Conservation (phyloP, 2,329 filamentous ascomycete species). For the Colletotrichum eleusines region DNA sequence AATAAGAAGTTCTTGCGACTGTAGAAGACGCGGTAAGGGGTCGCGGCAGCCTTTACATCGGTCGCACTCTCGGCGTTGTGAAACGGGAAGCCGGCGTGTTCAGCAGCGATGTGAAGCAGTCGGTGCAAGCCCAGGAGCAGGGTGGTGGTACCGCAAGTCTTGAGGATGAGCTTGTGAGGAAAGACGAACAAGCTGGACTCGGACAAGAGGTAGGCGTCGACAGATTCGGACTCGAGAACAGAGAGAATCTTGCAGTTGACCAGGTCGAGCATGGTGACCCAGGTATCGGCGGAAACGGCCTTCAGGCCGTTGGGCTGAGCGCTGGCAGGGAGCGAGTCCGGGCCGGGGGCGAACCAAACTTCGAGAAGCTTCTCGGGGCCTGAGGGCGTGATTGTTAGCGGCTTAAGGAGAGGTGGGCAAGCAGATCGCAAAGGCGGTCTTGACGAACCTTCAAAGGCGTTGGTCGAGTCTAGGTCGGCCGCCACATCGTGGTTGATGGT, state of each 20-base stretch:
- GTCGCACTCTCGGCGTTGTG: conserved; percentile 74
- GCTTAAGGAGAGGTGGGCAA: background rate
- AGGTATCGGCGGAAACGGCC: conserved; percentile 83
- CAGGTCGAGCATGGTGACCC: conserved; percentile 97
- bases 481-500: conserved; percentile 98
- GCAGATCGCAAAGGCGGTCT: conserved; percentile 36
- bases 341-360: conserved; percentile 94
- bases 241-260: conserved; percentile 99
- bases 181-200: conserved; percentile 99
- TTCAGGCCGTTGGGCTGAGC: conserved; percentile 85
- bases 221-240: conserved; percentile 89
- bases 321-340: conserved; percentile 76
- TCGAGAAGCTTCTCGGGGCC: conserved; percentile 97
- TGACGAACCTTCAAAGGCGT: conserved; percentile 89
- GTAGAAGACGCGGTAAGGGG: conserved; percentile 96
- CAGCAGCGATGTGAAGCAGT: conserved; percentile 90
- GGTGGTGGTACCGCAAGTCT: conserved; percentile 98
- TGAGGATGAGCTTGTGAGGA: conserved; percentile 98
- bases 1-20: conserved; percentile 99
- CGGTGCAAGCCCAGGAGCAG: conserved; percentile 89
- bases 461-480: conserved; percentile 91
- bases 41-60: conserved; percentile 81
- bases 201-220: conserved; percentile 96
- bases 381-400: conserved; percentile 48
- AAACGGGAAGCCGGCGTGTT: conserved; percentile 89